phyloP scores from a whole-genome alignment of 129 eudicot species.

The Escallonia herrerae region DNA sequence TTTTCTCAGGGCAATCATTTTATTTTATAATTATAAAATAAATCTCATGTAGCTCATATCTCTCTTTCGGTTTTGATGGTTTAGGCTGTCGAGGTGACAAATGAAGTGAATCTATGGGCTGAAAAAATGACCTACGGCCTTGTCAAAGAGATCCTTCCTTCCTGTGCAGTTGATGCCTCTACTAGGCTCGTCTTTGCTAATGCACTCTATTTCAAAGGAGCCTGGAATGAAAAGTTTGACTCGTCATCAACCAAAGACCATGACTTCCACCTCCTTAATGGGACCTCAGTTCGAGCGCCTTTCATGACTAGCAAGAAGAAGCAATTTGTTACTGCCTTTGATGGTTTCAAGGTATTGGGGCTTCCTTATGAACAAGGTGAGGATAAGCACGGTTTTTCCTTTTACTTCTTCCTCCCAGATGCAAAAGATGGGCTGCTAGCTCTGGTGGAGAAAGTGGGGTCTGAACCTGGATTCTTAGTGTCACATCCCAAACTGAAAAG shows the following conservation, averaged over 20 bases:
- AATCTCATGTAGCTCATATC: not conserved
- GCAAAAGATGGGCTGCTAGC: conserved; percentile 56
- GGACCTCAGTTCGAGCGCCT: conserved; percentile 6
- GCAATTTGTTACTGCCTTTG: conserved; percentile 22
- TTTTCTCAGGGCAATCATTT: not conserved
- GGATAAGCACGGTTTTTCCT: conserved; percentile 49
- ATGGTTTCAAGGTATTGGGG: conserved; percentile 57
- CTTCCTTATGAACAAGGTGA: conserved; percentile 66
- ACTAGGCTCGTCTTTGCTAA: conserved; percentile 66
- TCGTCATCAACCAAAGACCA: conserved; percentile 3
- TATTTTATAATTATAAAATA: not conserved
- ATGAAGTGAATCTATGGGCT: conserved; percentile 79
- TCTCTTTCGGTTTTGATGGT: not conserved
- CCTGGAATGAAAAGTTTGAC: conserved; percentile 11
- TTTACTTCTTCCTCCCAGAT: conserved; percentile 67
- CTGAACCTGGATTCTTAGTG: conserved; percentile 6
- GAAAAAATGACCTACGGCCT: conserved; percentile 69
- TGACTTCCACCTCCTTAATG: conserved; percentile 4
- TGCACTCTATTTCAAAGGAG: conserved; percentile 7
- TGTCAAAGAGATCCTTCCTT: conserved; percentile 58
- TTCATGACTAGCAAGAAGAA: conserved; percentile 17
- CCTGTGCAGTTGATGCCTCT: conserved; percentile 33
- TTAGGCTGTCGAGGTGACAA: conserved; percentile 54
- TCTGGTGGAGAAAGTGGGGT: conserved; percentile 11
- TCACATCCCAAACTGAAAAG: conserved; percentile 40